Evolutionary conservation across 768 basidiomycete species (phyloP), one percentile per base, ranked within the genome.

Genomic region (Boletus bicolor): DNA sequence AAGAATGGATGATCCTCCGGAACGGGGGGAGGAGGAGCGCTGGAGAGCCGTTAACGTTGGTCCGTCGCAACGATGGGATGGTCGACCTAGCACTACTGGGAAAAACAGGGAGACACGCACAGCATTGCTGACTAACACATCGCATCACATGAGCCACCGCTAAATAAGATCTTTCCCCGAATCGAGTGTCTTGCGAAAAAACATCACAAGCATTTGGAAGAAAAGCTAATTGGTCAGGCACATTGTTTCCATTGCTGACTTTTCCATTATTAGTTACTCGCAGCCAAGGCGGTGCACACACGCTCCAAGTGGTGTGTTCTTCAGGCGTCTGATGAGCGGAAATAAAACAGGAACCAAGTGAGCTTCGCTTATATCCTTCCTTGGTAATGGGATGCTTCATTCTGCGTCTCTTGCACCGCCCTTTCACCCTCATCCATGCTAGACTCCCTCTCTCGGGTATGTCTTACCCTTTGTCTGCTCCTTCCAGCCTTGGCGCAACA

Each of bases 381-480:
- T 39, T 55, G 49, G 60, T 36, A 55, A 59, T 54, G 24, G n/a
- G 39, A 42, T 53, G 10, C 48, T 36, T 32, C 36, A 35, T 44
- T 24, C 28, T 36, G 39, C 10, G 39, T 42, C 19, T 45, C 37
- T 39, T 49, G 7, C 53, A 41, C 58, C 45, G 41, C 17, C 48
- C 58, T 46, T 51, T 30, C 37, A 36, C 38, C 39, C 30, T 52
- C 49, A n/a, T 34, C 54, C 35, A 72, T 67, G 71, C 55, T 47
- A 43, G 62, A 66, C 59, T 56, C 59, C 11, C 62, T 70, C 44
- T 50, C 58, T 15, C 57, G 57, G 35, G 5, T 48, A 49, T 60
- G 15, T 38, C 49, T 70, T 4, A 34, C 12, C 28, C 53, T 71
- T 24, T 39, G 17, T 21, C 56, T 59, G 2, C 34, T 60, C 39